Conservation (phyloP, 495 filamentous ascomycete species). For the Aspergillus biplanus region DNA sequence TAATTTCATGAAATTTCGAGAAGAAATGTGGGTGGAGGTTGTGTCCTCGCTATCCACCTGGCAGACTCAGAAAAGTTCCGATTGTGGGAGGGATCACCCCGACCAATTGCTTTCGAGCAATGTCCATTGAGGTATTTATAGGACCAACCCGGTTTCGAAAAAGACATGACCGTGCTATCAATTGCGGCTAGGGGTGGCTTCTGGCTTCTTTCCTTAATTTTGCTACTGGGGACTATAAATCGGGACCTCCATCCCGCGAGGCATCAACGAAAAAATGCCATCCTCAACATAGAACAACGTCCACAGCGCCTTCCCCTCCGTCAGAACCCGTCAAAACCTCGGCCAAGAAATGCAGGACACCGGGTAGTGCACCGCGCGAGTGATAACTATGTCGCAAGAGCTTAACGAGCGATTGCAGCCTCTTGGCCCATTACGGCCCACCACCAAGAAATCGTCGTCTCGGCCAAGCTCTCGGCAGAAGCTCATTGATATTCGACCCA, state of each 20-base stretch:
- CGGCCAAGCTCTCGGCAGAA: slow-evolving; percentile 1
- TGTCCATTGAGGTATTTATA: neutral
- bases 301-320: too few relatives aligned
- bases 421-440: neutral
- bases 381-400: neutral
- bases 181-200: neutral
- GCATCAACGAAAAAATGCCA: too few relatives aligned
- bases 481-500: slow-evolving; percentile 7
- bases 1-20: too few relatives aligned
- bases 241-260: neutral
- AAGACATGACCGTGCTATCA: neutral
- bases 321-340: neutral
- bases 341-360: neutral
- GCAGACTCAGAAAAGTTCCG: neutral
- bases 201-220: neutral
- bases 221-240: neutral
- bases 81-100: neutral
- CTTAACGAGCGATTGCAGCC: neutral
- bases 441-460: neutral
- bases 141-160: neutral
- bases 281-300: too few relatives aligned
- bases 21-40: neutral
- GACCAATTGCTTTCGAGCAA: neutral
- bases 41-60: neutral
- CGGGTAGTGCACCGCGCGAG: neutral